A percentile compares a stretch with the other conserved stretches of the same genome.
Evolutionary conservation across 1,284 basidiomycete genomes (phyloP).

Genomic region (Puccinia hordei): DNA sequence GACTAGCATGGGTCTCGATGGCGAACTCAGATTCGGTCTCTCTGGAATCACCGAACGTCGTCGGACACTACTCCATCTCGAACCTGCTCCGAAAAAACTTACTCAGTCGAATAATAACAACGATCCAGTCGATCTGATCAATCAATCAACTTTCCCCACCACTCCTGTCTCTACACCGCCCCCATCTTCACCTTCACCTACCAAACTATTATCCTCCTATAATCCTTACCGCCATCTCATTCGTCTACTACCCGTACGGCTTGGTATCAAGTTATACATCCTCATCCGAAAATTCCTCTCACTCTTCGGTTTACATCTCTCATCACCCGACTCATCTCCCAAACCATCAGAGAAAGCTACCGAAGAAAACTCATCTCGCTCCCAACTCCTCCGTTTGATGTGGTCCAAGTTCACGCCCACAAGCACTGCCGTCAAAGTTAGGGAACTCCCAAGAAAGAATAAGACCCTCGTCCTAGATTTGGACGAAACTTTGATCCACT

Average conservation of each 20-base stretch:
- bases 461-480: slow-evolving; percentile 94
- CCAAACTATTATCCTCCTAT: slow-evolving; percentile 35
- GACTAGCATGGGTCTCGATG: slow-evolving; percentile 36
- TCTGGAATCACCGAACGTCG: slow-evolving; percentile 43
- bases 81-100: neutral
- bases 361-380: neutral
- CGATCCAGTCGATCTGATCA: slow-evolving; percentile 30
- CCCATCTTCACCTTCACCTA: slow-evolving; percentile 23
- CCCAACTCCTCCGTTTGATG: neutral
- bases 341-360: neutral
- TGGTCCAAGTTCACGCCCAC: slow-evolving; percentile 2
- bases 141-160: slow-evolving; percentile 18
- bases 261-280: slow-evolving; percentile 39
- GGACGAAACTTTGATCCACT: slow-evolving; percentile 97
- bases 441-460: slow-evolving; percentile 61
- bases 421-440: neutral
- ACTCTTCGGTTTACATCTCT: slow-evolving; percentile 31
- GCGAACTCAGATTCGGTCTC: slow-evolving; percentile 37
- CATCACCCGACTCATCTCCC: neutral
- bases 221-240: slow-evolving; percentile 33
- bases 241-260: slow-evolving; percentile 38
- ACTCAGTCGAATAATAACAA: neutral
- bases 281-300: slow-evolving; percentile 44
- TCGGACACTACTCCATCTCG: slow-evolving; percentile 32
- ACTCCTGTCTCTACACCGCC: neutral